These are phyloP conservation scores for Citrus maxima DNA, from an alignment of 345 rosid genomes.

Conservation along the genomic window DNA sequence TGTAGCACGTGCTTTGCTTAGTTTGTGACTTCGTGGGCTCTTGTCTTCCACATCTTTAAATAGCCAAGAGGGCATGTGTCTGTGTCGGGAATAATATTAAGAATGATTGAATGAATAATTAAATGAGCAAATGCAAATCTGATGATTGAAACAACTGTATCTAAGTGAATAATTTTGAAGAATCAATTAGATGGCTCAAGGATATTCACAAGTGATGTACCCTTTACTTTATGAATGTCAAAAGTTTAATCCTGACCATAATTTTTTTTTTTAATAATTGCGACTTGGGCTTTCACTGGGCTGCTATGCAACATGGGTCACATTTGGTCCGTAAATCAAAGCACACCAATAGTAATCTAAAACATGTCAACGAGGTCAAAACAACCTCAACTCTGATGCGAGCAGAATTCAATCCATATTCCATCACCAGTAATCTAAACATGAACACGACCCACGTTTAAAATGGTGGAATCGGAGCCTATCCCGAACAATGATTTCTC, in stretches of 20 bases:
- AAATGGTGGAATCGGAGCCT: constrained; percentile 79
- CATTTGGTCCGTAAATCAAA: neutral
- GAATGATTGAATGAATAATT: too few relatives aligned
- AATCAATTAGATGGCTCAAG: too few relatives aligned
- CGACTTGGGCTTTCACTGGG: neutral
- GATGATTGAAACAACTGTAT: too few relatives aligned
- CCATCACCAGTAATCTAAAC: constrained; percentile 66
- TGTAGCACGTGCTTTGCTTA: too few relatives aligned
- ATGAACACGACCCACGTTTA: constrained; percentile 64
- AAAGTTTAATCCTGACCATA: neutral
- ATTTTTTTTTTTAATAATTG: neutral
- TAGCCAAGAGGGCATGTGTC: too few relatives aligned
- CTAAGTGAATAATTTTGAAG: too few relatives aligned
- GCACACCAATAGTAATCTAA: neutral
- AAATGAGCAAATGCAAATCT: too few relatives aligned
- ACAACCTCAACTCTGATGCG: neutral
- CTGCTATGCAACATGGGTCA: neutral
- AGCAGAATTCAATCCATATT: constrained; percentile 5
- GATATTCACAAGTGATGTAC: too few relatives aligned
- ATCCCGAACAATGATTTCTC: constrained; percentile 73
- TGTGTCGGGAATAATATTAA: too few relatives aligned
- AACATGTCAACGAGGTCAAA: neutral
- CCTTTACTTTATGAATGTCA: neutral
- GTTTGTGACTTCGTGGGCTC: too few relatives aligned
- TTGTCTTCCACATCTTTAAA: too few relatives aligned